Base-by-base conservation (phyloP, 2,329 filamentous ascomycete genomes). In the Sarocladium oryzae region DNA sequence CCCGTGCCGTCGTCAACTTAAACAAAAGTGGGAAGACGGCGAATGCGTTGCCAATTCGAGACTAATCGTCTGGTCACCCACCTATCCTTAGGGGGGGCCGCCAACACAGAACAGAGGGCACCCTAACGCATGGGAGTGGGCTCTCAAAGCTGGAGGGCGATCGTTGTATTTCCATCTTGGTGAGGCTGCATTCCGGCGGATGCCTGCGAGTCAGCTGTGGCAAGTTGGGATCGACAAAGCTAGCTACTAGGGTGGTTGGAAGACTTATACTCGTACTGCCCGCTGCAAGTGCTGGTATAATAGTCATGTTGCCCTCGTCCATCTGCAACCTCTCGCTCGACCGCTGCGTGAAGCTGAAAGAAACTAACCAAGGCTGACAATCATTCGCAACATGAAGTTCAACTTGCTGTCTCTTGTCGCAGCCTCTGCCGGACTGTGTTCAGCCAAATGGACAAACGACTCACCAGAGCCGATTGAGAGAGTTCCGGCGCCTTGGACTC, bases 401-500 rank as follows among this genome's bases (percentile, higher is more conserved):
- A 18, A 11, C 15, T 46, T 28, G 41, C 41, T 46, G 10, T 20
- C 41, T n/a, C 41, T 46, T 20, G 4, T 30, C 11, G 41, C 41
- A n/a, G 41, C 41, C 41, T 28, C 4, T 16, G 24, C 24, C 26
- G 23, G 15, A 5, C 10, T 11, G 5, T 46, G 41, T 23, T 4
- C 41, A 5, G 52, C 40, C 9, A 52, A 55, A 30, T 54, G 49
- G 54, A 36, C 51, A 16, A 55, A 54, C 50, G 46, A 52, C 32
- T 55, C 52, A 6, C 16, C 54, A 8, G 46, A 30, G 13, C 50
- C 54, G 8, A 57, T 57, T 21, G 32, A 51, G 11, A 49, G 18
- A 3, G 55, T 43, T 2, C 55, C 51, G 3, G 43, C 56, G 21
- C 56, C 56, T 10, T 58, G 56, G 56, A 57, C 51, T 6, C 52